phyloP scores from a whole-genome alignment of 1,284 basidiomycete species.

The Malassezia obtusa region DNA sequence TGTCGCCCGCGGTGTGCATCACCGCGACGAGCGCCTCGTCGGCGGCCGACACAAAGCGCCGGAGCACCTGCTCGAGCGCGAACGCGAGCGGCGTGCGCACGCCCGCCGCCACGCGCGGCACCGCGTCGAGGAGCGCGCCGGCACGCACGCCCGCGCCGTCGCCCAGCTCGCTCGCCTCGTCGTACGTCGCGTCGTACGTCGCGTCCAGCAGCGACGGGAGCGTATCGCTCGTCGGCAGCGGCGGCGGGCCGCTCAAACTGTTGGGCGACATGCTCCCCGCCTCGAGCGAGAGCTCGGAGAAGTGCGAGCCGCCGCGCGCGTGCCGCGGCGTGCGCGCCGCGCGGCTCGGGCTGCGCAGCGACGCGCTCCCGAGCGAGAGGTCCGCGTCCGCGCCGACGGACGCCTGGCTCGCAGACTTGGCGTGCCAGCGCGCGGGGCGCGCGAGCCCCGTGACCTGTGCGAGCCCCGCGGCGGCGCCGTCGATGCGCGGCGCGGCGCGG shows the following conservation, averaged over 20 bases:
- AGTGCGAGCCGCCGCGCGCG: constrained; percentile 10
- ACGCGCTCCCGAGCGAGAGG: background rate
- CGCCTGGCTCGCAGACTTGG: constrained; percentile 7
- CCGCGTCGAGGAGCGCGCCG: background rate
- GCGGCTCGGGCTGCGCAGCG: background rate
- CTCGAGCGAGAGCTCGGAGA: constrained; percentile 13
- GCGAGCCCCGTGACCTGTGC: constrained; percentile 8
- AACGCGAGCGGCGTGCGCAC: constrained; percentile 24
- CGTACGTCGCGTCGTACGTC: background rate
- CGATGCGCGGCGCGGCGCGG: background rate
- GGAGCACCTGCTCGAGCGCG: constrained; percentile 40
- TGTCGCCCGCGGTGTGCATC: constrained; percentile 23
- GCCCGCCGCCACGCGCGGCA: background rate
- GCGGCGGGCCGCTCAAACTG: background rate
- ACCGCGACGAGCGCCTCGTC: constrained; percentile 25
- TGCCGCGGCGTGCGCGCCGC: background rate
- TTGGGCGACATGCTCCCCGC: constrained; percentile 5
- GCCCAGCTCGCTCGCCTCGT: background rate
- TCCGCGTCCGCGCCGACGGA: background rate
- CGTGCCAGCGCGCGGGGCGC: constrained; percentile 1
- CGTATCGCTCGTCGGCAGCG: background rate
- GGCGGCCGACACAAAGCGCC: constrained; percentile 31
- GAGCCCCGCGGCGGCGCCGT: constrained; percentile 8
- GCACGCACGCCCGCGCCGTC: background rate
- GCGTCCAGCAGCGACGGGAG: background rate